Conservation (phyloP, 306 rosid species). For the Dalbergia oliveri region DNA sequence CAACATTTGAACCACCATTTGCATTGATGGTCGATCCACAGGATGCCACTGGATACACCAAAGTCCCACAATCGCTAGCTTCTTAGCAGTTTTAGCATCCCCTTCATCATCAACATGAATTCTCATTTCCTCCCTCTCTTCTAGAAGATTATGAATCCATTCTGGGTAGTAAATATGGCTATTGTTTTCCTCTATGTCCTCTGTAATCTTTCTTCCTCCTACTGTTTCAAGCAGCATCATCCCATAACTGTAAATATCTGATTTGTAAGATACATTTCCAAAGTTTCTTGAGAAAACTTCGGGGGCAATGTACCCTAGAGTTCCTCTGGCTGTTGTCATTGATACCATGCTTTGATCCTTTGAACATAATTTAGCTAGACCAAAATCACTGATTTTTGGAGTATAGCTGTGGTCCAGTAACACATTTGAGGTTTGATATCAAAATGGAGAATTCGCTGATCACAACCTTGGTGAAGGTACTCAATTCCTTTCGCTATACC, state of each 20-base stretch:
- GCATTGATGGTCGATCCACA: conserved; percentile 47
- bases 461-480: conserved; percentile 59
- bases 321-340: conserved; percentile 55
- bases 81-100: conserved; percentile 34
- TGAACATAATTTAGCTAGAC: conserved; percentile 54
- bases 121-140: conserved; percentile 25
- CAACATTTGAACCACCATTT: conserved; percentile 39
- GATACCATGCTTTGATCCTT: conserved; percentile 53
- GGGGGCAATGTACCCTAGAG: conserved; percentile 58
- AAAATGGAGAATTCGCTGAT: conserved; percentile 53
- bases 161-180: conserved; percentile 30
- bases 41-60: conserved; percentile 50
- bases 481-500: conserved; percentile 61
- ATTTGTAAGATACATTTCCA: conserved; percentile 46
- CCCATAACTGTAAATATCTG: conserved; percentile 53
- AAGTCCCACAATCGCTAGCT: conserved; percentile 44
- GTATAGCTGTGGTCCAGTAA: conserved; percentile 44
- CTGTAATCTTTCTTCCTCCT: conserved; percentile 45
- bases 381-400: conserved; percentile 56
- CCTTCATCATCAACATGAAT: conserved; percentile 34
- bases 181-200: not conserved
- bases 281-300: conserved; percentile 58
- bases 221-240: conserved; percentile 52
- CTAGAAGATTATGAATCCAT: conserved; percentile 40
- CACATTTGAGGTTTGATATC: conserved; percentile 57